Evolutionary conservation across 2,329 filamentous ascomycete species (phyloP).

Genomic region (Diaporthe sp.): DNA sequence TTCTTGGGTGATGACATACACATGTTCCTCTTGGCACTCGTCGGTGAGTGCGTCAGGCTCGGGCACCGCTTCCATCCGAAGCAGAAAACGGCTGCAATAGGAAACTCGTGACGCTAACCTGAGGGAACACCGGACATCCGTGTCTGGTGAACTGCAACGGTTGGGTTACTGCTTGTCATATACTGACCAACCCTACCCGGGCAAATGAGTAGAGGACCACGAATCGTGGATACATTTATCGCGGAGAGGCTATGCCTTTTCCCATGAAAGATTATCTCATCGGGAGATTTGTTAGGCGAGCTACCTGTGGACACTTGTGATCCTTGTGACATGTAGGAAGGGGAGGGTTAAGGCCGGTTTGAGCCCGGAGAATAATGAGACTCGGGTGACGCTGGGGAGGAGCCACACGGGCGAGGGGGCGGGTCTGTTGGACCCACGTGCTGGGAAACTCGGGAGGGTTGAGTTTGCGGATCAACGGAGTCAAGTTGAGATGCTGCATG

Average conservation of each 20-base stretch:
- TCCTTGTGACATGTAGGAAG: background rate
- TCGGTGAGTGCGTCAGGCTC: conserved; percentile 5
- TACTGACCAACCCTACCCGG: background rate
- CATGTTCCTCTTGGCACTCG: background rate
- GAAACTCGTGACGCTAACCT: background rate
- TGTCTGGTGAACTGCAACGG: background rate
- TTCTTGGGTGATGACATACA: background rate
- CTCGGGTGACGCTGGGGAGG: background rate
- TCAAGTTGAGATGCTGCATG: conserved; percentile 16
- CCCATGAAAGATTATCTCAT: background rate
- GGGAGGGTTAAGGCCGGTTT: conserved; percentile 3
- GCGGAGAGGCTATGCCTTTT: background rate
- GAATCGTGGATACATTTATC: background rate
- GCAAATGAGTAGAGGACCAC: too few relatives aligned
- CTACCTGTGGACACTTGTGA: background rate
- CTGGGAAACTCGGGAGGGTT: conserved; percentile 2
- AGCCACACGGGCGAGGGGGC: background rate
- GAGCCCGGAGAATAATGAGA: background rate
- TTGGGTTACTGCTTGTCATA: background rate
- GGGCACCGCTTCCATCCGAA: conserved; percentile 2
- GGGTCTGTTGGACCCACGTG: conserved; percentile 4
- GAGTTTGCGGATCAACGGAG: conserved; percentile 23
- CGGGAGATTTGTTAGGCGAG: background rate
- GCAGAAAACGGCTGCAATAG: background rate
- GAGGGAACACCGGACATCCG: background rate